phyloP scores from a whole-genome alignment of 176 grass and related monocot genomes.

The Calamus simplicifolius region DNA sequence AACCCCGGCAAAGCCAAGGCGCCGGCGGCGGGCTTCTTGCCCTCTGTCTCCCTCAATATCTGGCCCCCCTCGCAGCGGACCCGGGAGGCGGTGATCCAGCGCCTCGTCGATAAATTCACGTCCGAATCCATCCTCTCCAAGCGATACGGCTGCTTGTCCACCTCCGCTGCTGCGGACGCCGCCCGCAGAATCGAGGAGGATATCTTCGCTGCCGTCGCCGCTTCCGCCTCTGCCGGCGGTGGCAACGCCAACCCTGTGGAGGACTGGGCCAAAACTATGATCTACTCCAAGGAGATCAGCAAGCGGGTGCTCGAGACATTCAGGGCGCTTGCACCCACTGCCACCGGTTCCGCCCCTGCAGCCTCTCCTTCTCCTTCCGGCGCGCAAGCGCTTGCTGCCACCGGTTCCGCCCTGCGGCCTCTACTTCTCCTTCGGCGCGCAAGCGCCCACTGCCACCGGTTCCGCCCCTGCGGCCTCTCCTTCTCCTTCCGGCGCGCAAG shows the following conservation, averaged over 20 bases:
- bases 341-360: neutral
- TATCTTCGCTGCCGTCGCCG: constrained; percentile 46
- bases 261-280: constrained; percentile 66
- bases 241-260: constrained; percentile 33
- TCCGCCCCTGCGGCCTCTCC: neutral
- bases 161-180: constrained; percentile 43
- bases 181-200: constrained; percentile 59
- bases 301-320: constrained; percentile 55
- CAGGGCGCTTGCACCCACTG: constrained; percentile 33
- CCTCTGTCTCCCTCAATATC: constrained; percentile 54
- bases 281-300: constrained; percentile 91
- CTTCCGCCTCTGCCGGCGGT: constrained; percentile 7
- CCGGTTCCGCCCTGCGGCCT: neutral
- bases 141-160: constrained; percentile 53
- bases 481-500: too few relatives aligned
- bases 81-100: constrained; percentile 75
- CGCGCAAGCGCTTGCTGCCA: constrained; percentile 21
- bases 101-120: constrained; percentile 63
- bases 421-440: constrained; percentile 58
- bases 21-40: constrained; percentile 1
- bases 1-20: neutral
- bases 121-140: constrained; percentile 55
- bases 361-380: neutral
- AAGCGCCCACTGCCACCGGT: constrained; percentile 13
- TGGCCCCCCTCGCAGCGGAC: constrained; percentile 93